These are phyloP conservation scores for Auricularia sp. DNA, from an alignment of 768 basidiomycete genomes.

Conservation along the genomic window DNA sequence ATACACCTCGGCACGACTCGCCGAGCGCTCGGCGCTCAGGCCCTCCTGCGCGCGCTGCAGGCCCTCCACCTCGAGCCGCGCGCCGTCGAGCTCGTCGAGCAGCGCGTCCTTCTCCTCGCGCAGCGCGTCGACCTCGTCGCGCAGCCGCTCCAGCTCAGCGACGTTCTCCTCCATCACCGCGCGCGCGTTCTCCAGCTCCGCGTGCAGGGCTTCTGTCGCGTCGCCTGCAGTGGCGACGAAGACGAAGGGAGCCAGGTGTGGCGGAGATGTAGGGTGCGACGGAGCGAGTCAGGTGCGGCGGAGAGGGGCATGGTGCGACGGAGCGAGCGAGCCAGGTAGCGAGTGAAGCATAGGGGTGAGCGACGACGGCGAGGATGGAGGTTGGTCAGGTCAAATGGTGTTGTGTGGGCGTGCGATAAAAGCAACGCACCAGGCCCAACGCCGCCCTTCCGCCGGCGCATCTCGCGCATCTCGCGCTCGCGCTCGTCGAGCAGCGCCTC, in stretches of 20 bases:
- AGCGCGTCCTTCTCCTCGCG: slow-evolving; percentile 62
- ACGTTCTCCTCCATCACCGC: slow-evolving; percentile 70
- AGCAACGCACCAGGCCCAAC: slow-evolving; percentile 7
- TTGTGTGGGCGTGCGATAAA: not conserved
- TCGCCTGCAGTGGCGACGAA: slow-evolving; percentile 33
- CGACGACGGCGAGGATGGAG: not conserved
- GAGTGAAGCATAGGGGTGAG: not conserved
- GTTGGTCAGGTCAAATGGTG: too few relatives aligned
- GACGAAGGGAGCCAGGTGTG: not conserved
- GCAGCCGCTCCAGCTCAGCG: slow-evolving; percentile 70
- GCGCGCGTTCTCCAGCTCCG: slow-evolving; percentile 58
- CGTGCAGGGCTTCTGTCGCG: slow-evolving; percentile 46
- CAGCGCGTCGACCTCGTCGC: slow-evolving; percentile 53
- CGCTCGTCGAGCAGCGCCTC: slow-evolving; percentile 65
- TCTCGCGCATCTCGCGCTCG: slow-evolving; percentile 57
- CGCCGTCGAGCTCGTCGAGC: slow-evolving; percentile 50
- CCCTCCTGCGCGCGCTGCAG: slow-evolving; percentile 51
- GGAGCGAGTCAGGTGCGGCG: too few relatives aligned
- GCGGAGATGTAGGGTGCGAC: too few relatives aligned
- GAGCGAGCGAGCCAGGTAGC: too few relatives aligned
- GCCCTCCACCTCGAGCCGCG: slow-evolving; percentile 60
- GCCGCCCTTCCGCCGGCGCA: slow-evolving; percentile 37
- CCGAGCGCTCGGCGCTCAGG: slow-evolving; percentile 57
- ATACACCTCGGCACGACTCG: slow-evolving; percentile 59
- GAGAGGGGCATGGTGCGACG: too few relatives aligned